Percentiles rank a stretch among this genome's conserved stretches.
Conservation (phyloP, 768 basidiomycete genomes). For the Naematelia aurantialba region DNA sequence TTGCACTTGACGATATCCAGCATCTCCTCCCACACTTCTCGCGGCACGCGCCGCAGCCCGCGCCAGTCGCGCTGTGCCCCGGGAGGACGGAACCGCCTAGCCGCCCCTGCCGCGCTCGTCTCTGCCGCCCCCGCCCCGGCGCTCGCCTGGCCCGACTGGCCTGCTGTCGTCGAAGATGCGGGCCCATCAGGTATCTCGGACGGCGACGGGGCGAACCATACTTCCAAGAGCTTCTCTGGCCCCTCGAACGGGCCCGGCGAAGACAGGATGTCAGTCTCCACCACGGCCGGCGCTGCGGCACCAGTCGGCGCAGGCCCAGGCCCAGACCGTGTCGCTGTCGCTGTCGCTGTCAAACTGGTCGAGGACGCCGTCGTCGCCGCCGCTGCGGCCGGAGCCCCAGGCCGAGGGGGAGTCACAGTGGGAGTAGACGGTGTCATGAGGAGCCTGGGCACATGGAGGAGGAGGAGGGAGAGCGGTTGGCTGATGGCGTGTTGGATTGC, state of each 20-base stretch:
- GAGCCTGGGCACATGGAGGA: not conserved
- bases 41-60: conserved; percentile 73
- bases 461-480: not conserved
- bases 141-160: no score
- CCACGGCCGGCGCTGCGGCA: not conserved
- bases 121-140: conserved; percentile 9
- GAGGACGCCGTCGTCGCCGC: no score
- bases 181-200: conserved; percentile 55
- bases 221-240: conserved; percentile 90
- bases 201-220: conserved; percentile 88
- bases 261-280: not conserved
- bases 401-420: no score
- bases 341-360: no score
- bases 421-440: not conserved
- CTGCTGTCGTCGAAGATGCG: conserved; percentile 2
- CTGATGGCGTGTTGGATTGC: no score
- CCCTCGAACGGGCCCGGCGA: conserved; percentile 69
- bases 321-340: no score
- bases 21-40: conserved; percentile 90
- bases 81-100: not conserved
- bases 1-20: conserved; percentile 94
- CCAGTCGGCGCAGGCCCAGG: no score
- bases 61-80: conserved; percentile 53
- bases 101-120: not conserved
- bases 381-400: no score